Evolutionary conservation across 331 rosid species (phyloP).

Genomic region (Prunus yedoensis): DNA sequence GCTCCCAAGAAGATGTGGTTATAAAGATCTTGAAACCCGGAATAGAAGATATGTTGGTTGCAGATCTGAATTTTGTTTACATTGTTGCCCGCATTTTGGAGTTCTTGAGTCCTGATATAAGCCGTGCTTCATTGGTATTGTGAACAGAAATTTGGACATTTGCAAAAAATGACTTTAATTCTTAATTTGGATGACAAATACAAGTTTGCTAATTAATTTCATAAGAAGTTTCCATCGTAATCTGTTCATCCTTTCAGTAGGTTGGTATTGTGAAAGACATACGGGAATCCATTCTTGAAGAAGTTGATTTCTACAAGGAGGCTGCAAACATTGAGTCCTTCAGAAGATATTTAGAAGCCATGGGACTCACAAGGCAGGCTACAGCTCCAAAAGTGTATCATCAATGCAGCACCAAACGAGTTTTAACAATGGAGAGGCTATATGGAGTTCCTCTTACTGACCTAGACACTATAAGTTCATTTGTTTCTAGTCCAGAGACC

Average conservation of each 20-base stretch:
- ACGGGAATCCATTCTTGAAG: conserved; percentile 95
- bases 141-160: conserved; percentile 11
- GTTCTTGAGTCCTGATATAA: conserved; percentile 88
- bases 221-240: conserved; percentile 33
- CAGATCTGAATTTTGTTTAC: conserved; percentile 90
- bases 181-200: neutral
- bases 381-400: conserved; percentile 93
- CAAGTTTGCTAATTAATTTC: neutral
- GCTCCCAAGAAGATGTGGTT: conserved; percentile 86
- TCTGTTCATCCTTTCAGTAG: conserved; percentile 48
- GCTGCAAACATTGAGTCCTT: conserved; percentile 91
- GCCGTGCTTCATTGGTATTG: conserved; percentile 85
- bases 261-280: conserved; percentile 94
- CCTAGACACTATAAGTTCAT: conserved; percentile 75
- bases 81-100: conserved; percentile 88
- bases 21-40: conserved; percentile 97
- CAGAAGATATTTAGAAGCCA: conserved; percentile 80
- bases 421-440: conserved; percentile 88
- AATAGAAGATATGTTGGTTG: conserved; percentile 84
- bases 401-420: conserved; percentile 67
- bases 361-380: conserved; percentile 84
- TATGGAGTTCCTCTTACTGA: conserved; percentile 98
- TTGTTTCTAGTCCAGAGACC: conserved; percentile 79
- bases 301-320: conserved; percentile 95
- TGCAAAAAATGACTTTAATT: conserved; percentile 14